phyloP scores from a whole-genome alignment of 805 yeast species.

The Yamadazyma paraphyllophila region DNA sequence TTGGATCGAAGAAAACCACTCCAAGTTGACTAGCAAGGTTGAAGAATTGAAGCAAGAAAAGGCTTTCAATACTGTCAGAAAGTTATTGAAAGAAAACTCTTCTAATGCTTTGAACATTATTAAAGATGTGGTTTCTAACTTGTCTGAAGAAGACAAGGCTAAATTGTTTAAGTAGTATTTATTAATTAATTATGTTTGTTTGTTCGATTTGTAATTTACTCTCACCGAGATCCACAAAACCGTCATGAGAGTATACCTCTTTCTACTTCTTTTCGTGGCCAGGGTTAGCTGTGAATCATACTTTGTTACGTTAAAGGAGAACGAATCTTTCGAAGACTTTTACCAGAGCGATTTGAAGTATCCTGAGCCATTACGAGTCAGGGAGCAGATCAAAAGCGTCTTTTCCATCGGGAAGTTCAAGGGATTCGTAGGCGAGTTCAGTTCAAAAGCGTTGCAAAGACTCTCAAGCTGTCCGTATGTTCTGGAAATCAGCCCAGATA shows the following conservation, averaged over 20 bases:
- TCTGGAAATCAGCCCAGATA: conserved; percentile 67
- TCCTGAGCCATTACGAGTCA: conserved; percentile 38
- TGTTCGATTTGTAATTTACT: too few species aligned
- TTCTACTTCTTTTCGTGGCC: neutral
- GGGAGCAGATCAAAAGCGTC: conserved; percentile 47
- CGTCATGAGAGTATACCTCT: neutral
- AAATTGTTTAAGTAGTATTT: conserved; percentile 16
- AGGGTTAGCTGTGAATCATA: conserved; percentile 21
- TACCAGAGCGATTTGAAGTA: conserved; percentile 43
- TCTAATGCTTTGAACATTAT: conserved; percentile 28
- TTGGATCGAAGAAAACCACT: conserved; percentile 82
- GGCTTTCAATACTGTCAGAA: conserved; percentile 62
- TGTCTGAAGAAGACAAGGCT: conserved; percentile 36
- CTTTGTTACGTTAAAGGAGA: conserved; percentile 51
- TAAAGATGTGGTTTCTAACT: conserved; percentile 33
- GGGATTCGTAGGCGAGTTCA: conserved; percentile 66
- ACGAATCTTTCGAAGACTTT: conserved; percentile 48
- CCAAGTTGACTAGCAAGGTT: conserved; percentile 56
- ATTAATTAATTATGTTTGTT: conserved; percentile 8
- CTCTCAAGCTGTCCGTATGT: conserved; percentile 60
- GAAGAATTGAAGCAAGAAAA: conserved; percentile 65
- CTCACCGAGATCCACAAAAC: neutral
- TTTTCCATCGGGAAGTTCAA: conserved; percentile 69
- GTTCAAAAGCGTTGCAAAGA: conserved; percentile 44
- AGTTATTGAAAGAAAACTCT: conserved; percentile 40